Percentiles rank a stretch among this genome's conserved stretches.
These are phyloP conservation scores for Phytophthora multivora DNA, from an alignment of 352 stramenopile genomes.

Conservation along the genomic window DNA sequence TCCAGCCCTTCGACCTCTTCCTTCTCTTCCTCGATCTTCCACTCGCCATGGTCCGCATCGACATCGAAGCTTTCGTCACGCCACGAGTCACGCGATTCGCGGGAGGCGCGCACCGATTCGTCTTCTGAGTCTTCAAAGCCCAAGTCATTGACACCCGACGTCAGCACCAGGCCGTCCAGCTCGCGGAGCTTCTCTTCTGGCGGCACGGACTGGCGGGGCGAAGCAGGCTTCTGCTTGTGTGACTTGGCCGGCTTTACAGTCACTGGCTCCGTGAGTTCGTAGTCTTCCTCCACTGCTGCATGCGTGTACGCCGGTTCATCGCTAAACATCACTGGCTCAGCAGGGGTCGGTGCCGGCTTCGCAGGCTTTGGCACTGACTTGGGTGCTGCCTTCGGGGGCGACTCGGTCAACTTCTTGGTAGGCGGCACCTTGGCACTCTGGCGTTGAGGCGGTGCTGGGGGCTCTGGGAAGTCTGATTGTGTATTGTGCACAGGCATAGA, in stretches of 20 bases:
- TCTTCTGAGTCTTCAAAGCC: slow-evolving; percentile 52
- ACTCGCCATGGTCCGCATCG: slow-evolving; percentile 24
- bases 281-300: neutral
- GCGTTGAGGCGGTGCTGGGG: slow-evolving; percentile 30
- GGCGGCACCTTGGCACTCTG: slow-evolving; percentile 40
- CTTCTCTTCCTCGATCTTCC: slow-evolving; percentile 38
- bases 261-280: slow-evolving; percentile 14
- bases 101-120: slow-evolving; percentile 31
- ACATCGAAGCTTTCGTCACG: slow-evolving; percentile 44
- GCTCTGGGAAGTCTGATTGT: slow-evolving; percentile 35
- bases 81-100: slow-evolving; percentile 43
- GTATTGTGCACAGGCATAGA: slow-evolving; percentile 43
- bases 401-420: slow-evolving; percentile 23
- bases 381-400: slow-evolving; percentile 8
- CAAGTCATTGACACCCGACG: slow-evolving; percentile 51
- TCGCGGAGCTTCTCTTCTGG: slow-evolving; percentile 35
- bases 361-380: slow-evolving; percentile 17
- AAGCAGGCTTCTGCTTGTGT: slow-evolving; percentile 20
- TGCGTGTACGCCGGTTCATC: slow-evolving; percentile 22
- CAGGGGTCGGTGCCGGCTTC: neutral
- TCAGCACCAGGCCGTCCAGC: slow-evolving; percentile 47
- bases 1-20: slow-evolving; percentile 11
- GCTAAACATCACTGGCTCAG: slow-evolving; percentile 20
- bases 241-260: slow-evolving; percentile 8
- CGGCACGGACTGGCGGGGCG: slow-evolving; percentile 32